A percentile compares a stretch with the other conserved stretches of the same genome.
Conservation (phyloP, 1,284 basidiomycete genomes). For the Tetrapyrgos nigripes region DNA sequence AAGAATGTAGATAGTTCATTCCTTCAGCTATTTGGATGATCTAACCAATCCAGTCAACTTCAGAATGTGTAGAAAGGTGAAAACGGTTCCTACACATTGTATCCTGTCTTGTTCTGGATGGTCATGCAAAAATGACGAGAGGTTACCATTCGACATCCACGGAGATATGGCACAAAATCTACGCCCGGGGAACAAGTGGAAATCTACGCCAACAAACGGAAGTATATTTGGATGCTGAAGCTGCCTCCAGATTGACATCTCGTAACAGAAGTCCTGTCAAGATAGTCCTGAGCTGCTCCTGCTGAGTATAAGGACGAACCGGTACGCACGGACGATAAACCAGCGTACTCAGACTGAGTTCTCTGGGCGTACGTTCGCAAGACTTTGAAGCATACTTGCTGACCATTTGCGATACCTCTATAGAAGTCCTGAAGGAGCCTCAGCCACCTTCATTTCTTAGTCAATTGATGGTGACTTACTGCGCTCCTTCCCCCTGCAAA, state of each 20-base stretch:
- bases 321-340: not conserved
- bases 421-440: conserved; percentile 9
- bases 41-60: not conserved
- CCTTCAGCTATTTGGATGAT: conserved; percentile 9
- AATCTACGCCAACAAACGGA: conserved; percentile 11
- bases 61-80: not conserved
- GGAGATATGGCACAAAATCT: conserved; percentile 11
- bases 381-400: conserved; percentile 12
- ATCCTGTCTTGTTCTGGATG: conserved; percentile 4
- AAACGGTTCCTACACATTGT: not conserved
- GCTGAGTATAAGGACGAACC: not conserved
- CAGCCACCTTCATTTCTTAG: conserved; percentile 1
- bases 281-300: too few relatives aligned
- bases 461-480: conserved; percentile 23
- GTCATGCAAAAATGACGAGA: conserved; percentile 1
- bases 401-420: not conserved
- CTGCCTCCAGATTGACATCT: conserved; percentile 7
- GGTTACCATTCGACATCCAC: conserved; percentile 12
- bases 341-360: not conserved
- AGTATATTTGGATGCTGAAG: conserved; percentile 13
- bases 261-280: conserved; percentile 5
- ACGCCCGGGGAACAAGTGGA: not conserved
- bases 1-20: conserved; percentile 11
- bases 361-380: conserved; percentile 5
- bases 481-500: conserved; percentile 35